Evolutionary conservation across 495 filamentous ascomycete species (phyloP).

Genomic region (Podospora comata): DNA sequence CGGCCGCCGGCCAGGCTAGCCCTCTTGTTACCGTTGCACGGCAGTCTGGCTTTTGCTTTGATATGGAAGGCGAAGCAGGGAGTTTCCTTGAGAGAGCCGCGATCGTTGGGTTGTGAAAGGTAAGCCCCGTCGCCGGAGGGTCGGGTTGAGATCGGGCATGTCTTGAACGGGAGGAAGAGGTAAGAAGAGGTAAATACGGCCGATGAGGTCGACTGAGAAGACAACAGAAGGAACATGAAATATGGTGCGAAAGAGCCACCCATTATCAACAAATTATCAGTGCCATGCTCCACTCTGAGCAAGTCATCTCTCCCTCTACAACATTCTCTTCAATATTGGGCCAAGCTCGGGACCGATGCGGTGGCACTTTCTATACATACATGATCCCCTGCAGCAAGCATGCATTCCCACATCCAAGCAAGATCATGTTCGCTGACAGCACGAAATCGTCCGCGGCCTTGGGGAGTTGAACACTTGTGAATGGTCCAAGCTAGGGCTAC

Average conservation of each 20-base stretch:
- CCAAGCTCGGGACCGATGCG: neutral
- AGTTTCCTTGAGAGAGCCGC: neutral
- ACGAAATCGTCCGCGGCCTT: neutral
- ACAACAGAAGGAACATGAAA: neutral
- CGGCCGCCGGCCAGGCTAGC: neutral
- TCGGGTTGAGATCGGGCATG: neutral
- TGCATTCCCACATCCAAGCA: neutral
- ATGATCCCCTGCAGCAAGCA: neutral
- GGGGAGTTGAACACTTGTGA: neutral
- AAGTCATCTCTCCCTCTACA: neutral
- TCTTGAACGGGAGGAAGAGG: neutral
- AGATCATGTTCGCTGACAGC: neutral
- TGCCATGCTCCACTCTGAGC: neutral
- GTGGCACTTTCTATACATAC: neutral
- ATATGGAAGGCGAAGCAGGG: neutral
- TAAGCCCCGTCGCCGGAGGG: too few relatives aligned
- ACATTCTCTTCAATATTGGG: neutral
- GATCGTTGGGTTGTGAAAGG: neutral
- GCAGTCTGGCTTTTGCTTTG: neutral
- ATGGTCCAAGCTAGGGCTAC: neutral
- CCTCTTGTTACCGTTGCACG: neutral
- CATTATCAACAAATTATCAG: neutral
- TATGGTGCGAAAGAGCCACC: neutral
- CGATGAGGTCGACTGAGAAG: neutral
- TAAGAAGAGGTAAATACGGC: neutral